Conservation (phyloP, 192 early-diverging fungal genomes). For the Pilobolus umbonatus region DNA sequence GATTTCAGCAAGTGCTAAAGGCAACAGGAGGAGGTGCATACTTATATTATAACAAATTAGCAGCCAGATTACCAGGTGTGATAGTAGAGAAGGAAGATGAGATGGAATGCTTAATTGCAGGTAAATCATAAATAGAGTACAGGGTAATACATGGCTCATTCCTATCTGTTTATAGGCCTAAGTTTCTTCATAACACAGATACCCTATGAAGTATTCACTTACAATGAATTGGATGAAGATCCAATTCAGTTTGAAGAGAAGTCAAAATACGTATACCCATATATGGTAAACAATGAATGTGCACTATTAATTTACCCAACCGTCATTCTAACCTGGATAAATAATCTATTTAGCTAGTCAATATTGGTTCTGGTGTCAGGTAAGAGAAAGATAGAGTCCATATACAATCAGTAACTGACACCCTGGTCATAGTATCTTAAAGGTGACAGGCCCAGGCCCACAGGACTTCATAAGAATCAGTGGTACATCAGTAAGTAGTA, state of each 20-base stretch:
- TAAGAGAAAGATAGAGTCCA: not conserved
- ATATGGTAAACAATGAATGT: conserved; percentile 73
- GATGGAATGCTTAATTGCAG: conserved; percentile 82
- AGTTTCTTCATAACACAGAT: conserved; percentile 93
- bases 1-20: conserved; percentile 57
- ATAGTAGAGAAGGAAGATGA: conserved; percentile 85
- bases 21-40: conserved; percentile 89
- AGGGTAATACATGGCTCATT: not conserved
- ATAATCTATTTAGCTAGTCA: conserved; percentile 68
- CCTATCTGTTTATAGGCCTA: conserved; percentile 50
- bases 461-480: conserved; percentile 83
- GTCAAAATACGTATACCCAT: conserved; percentile 73
- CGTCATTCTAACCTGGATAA: too few species aligned
- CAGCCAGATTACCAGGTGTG: conserved; percentile 42
- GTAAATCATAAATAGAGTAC: conserved; percentile 25
- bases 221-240: conserved; percentile 63
- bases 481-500: conserved; percentile 61
- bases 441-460: conserved; percentile 83
- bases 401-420: not conserved
- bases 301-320: not conserved
- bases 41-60: conserved; percentile 63
- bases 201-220: conserved; percentile 91
- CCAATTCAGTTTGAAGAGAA: conserved; percentile 56
- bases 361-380: conserved; percentile 94
- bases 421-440: conserved; percentile 63